Evolutionary conservation across 768 basidiomycete species (phyloP), one percentile per base, ranked within the genome.

Genomic region (Russula olivacea): DNA sequence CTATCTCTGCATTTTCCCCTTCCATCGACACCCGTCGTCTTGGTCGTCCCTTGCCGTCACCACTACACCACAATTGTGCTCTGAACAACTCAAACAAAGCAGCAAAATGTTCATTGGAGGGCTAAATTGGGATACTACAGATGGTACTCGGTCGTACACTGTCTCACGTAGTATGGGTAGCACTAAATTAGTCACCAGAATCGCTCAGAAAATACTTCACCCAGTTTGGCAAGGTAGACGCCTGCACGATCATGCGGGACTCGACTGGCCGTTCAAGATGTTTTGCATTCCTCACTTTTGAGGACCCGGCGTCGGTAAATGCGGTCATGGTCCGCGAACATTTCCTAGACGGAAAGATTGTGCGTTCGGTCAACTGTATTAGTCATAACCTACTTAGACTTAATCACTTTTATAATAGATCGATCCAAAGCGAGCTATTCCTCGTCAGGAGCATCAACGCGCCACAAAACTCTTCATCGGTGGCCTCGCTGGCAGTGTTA

Each of bases 61-160:
- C 65, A 32, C 63, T 53, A 58, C 56, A 25, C 66, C 34, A 58
- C 68, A 43, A 40, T 34, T 61, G 49, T 47, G 48, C 52, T 48
- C 36, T 53, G 54, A 55, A 63, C 58, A 43, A 58, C 41, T 51
- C 59, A 43, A 58, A 55, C 60, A n/a, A 14, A 76, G 72, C 81
- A 97, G 96, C 77, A 98, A 98, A 81, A 97, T 98, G 95, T 98
- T 98, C 76, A 93, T 98, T 72, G 95, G 95, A 61, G 95, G 95
- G 64, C 81, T 98, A 66, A 97, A 97, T 78, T 98, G 95, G 95
- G 94, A 97, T 75, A 97, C 95, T 69, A 95, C 91, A 73, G 95
- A 98, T 81, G 95, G 96, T 98, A 83, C 61, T 56, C 58, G 58
- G 72, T 72, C 69, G 69, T 74, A 74, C 74, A 72, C 75, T 74